A percentile compares a stretch with the other conserved stretches of the same genome.
phyloP scores from a whole-genome alignment of 1,139 yeast species.

The Pneumocystis canis region DNA sequence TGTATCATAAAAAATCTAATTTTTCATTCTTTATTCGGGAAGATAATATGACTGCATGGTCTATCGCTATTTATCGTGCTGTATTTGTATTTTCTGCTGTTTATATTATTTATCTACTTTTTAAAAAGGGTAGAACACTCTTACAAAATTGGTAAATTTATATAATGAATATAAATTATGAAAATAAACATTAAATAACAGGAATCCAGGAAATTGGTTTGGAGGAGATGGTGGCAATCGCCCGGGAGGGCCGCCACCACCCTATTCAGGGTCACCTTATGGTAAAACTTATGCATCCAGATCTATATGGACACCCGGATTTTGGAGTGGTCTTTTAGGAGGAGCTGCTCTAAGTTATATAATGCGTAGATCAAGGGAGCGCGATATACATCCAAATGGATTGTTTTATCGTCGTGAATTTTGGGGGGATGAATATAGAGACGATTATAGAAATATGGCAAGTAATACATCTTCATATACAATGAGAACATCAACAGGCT shows the following conservation, averaged over 20 bases:
- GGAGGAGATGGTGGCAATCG: background rate
- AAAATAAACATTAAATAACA: background rate
- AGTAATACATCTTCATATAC: background rate
- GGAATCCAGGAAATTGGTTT: background rate
- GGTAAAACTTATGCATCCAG: background rate
- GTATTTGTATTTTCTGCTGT: background rate
- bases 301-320: conserved; percentile 1
- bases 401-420: background rate
- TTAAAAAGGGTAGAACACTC: background rate
- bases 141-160: background rate
- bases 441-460: background rate
- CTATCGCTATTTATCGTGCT: background rate
- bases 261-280: background rate
- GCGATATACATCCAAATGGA: background rate
- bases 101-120: background rate
- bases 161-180: background rate
- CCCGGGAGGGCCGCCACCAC: background rate
- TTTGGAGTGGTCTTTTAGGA: conserved; percentile 1
- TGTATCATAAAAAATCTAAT: conserved; percentile 13
- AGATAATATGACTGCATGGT: background rate
- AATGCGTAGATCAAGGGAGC: background rate
- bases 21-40: background rate
- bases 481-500: conserved; percentile 1
- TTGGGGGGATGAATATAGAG: background rate
- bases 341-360: background rate